Conservation (phyloP, 768 basidiomycete species). For the Amanita polypyramis region DNA sequence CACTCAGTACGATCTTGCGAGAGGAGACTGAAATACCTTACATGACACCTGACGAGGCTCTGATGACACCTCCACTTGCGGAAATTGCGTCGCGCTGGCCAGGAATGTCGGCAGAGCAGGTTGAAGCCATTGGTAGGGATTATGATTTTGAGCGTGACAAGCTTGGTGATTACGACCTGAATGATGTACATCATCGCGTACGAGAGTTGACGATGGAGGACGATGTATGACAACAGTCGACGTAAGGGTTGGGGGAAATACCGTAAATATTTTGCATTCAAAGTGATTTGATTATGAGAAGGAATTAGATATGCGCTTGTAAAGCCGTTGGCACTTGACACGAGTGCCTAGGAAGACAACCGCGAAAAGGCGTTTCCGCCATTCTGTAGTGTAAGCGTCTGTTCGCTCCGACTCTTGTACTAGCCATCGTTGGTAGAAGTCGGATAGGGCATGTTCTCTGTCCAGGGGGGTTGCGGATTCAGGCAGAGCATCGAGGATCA, state of each 20-base stretch:
- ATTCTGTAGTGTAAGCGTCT: slow-evolving; percentile 52
- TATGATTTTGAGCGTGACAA: slow-evolving; percentile 50
- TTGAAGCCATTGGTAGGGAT: slow-evolving; percentile 48
- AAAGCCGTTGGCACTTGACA: slow-evolving; percentile 38
- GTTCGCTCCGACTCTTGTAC: slow-evolving; percentile 52
- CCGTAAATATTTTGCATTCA: slow-evolving; percentile 2
- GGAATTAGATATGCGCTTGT: slow-evolving; percentile 19
- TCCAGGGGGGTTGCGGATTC: slow-evolving; percentile 35
- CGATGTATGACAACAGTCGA: slow-evolving; percentile 22
- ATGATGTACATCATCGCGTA: slow-evolving; percentile 52
- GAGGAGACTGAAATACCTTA: slow-evolving; percentile 38
- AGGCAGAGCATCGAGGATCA: slow-evolving; percentile 47
- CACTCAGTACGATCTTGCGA: slow-evolving; percentile 41
- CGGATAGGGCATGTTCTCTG: slow-evolving; percentile 60
- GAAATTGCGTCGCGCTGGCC: slow-evolving; percentile 69
- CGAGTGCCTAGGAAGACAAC: slow-evolving; percentile 50
- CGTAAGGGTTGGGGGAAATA: neutral
- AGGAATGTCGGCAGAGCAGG: slow-evolving; percentile 56
- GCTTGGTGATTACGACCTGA: slow-evolving; percentile 47
- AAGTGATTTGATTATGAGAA: slow-evolving; percentile 10
- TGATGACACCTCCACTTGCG: slow-evolving; percentile 42
- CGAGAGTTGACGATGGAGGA: slow-evolving; percentile 51
- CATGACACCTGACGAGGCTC: slow-evolving; percentile 46
- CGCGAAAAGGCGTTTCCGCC: slow-evolving; percentile 50
- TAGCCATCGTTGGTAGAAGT: slow-evolving; percentile 69